phyloP scores from a whole-genome alignment of 2,329 filamentous ascomycete species.

The Scedosporium dehoogii region DNA sequence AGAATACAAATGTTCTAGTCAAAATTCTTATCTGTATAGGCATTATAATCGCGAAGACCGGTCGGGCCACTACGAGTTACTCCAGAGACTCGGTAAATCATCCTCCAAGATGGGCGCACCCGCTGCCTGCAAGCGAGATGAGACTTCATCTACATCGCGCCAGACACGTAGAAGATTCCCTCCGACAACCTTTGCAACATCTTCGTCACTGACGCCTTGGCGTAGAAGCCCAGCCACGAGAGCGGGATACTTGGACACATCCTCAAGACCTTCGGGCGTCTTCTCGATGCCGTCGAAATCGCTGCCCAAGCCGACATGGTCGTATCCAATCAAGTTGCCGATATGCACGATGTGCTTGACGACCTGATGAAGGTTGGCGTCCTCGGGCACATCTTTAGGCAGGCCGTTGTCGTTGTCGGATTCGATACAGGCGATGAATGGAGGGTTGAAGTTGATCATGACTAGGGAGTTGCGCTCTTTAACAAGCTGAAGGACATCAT shows the following conservation, averaged over 20 bases:
- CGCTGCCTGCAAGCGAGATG: constrained; percentile 50
- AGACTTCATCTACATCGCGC: constrained; percentile 66
- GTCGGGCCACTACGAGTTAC: not conserved
- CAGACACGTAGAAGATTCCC: constrained; percentile 78
- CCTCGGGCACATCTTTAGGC: constrained; percentile 55
- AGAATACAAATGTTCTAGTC: not conserved
- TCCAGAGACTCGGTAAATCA: constrained; percentile 21
- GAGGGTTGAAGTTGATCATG: constrained; percentile 83
- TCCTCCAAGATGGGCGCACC: constrained; percentile 47
- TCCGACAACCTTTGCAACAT: constrained; percentile 67
- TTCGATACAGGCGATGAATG: constrained; percentile 68
- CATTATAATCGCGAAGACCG: not conserved
- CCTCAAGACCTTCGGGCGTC: constrained; percentile 67
- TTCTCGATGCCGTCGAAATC: constrained; percentile 73
- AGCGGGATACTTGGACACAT: constrained; percentile 74
- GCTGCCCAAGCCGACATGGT: constrained; percentile 78
- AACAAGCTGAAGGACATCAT: constrained; percentile 70
- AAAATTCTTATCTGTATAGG: not conserved
- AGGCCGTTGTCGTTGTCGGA: constrained; percentile 50
- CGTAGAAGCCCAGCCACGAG: constrained; percentile 66
- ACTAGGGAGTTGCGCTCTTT: constrained; percentile 65
- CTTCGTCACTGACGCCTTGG: constrained; percentile 62
- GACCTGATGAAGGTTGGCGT: constrained; percentile 68
- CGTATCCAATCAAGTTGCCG: constrained; percentile 72
- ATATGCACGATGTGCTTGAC: constrained; percentile 76